Base-by-base conservation (phyloP, 129 eudicot species). In the Centrapalus pauciflorus region DNA sequence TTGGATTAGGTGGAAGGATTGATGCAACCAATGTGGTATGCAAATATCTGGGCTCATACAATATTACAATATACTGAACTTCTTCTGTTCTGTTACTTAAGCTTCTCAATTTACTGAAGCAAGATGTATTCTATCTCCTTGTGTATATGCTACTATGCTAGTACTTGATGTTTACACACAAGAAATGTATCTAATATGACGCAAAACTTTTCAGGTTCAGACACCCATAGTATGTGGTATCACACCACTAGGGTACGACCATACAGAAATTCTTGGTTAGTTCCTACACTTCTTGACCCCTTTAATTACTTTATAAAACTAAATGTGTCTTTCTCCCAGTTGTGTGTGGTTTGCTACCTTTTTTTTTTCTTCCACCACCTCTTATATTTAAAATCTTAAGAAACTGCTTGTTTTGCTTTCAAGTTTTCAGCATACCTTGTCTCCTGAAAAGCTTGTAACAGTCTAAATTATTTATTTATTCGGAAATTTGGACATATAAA, bases 11-110 rank as follows among this genome's bases (percentile, higher is more conserved):
- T 16, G 98, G 98, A 73, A 85, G 61, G 64, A 88, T 60, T 83
- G 98, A 92, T 75, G 95, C 98, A 38, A 92, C 98, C 50, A 92
- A 92, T 72, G 95, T 92, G 96, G 98, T 92, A 79, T 66, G 88
- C 49, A 40, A 13, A 49, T 27, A 61, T 33, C 3, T 33, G 29
- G n/a, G 10, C 16, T 23, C 37, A 21, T 60, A n/a, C n/a, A n/a
- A n/a, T n/a, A n/a, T n/a, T n/a, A 28, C 14, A 33, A 4, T 55
- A 19, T 21, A 38, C 52, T 30, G 30, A 12, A 12, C n/a, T n/a
- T n/a, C n/a, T 10, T 19, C 37, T 32, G 37, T 32, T 32, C 37
- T 32, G 37, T 32, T 32, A 32, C 37, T 32, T 32, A 32, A 32
- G 2, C 37, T 32, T 32, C 37, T 32, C 37, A 32, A 32, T 32